Base-by-base conservation (phyloP, 2,329 filamentous ascomycete genomes). In the Elsinoe perseae region DNA sequence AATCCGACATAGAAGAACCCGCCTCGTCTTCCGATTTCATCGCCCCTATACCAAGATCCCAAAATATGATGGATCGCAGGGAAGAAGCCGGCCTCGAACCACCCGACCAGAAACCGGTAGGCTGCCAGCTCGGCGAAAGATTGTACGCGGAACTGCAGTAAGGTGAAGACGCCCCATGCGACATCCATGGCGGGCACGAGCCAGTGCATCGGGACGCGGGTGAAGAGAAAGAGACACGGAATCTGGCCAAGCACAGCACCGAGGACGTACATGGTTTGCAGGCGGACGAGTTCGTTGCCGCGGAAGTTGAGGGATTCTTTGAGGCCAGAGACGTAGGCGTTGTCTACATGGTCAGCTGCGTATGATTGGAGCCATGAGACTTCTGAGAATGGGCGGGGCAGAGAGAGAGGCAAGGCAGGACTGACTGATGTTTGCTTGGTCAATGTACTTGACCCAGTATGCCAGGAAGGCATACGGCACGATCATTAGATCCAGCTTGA, bases 401-500 rank as follows among this genome's bases (percentile, higher is more conserved):
- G 40, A 5, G 40, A 21, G 3, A 14, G 16, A 18, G n/a, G n/a
- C n/a, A n/a, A 44, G 2, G 20, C 5, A n/a, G 23, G 40, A 60
- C 70, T 50, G 60, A 80, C 77, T 80, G 50, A 80, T 71, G 56
- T 80, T 80, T 2, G 75, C 68, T 60, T 80, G 77, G 59, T 80
- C 78, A 7, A 82, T 73, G 58, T 80, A 79, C 63, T 80, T 81
- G 52, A 77, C 73, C 75, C 78, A 82, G 59, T 80, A 81, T 0
- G 75, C 72, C 2, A 82, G 64, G 43, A 81, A 76, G 0, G 77
- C 78, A 61, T 81, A 82, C 0, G 78, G 78, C 0, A 83, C 74
- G 32, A 82, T 77, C 1, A 81, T 65, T 0, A 78, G 64, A 58
- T 83, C 80, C 10, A 83, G 72, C 62, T 82, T 82, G 21, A 75